A percentile compares a stretch with the other conserved stretches of the same genome.
phyloP scores from a whole-genome alignment of 1,284 basidiomycete genomes.

The Erythrobasidium hasegawianum region DNA sequence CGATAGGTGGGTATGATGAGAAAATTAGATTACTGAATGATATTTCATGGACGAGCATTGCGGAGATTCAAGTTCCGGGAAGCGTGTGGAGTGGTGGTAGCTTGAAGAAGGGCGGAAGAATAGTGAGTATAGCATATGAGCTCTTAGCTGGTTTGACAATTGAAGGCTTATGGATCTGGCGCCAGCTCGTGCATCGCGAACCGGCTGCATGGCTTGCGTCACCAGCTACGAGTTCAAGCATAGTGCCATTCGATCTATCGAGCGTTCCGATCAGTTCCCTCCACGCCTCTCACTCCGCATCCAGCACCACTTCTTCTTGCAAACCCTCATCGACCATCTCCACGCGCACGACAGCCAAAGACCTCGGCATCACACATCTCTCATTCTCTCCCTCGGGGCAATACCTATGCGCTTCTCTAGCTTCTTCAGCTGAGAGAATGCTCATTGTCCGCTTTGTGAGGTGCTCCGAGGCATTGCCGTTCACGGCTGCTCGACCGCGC shows the following conservation, averaged over 20 bases:
- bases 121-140: too few species aligned
- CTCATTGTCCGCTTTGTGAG: slow-evolving; percentile 16
- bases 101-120: not conserved
- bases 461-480: slow-evolving; percentile 20
- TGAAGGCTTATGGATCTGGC: not conserved
- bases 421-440: not conserved
- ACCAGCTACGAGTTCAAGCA: not conserved
- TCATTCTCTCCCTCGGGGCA: slow-evolving; percentile 20
- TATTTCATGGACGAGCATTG: slow-evolving; percentile 1
- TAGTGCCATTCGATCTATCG: not conserved
- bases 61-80: slow-evolving; percentile 25
- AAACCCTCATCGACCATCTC: not conserved
- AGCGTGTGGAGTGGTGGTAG: slow-evolving; percentile 2
- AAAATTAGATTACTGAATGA: slow-evolving; percentile 18
- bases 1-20: slow-evolving; percentile 46
- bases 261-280: not conserved
- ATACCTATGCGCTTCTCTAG: slow-evolving; percentile 9
- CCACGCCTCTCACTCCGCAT: not conserved
- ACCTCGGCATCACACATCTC: slow-evolving; percentile 18
- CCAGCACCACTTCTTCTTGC: not conserved
- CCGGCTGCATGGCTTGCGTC: not conserved
- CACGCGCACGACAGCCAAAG: slow-evolving; percentile 8
- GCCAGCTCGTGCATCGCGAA: not conserved
- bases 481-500: slow-evolving; percentile 20
- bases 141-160: not conserved